phyloP scores from a whole-genome alignment of 2,329 filamentous ascomycete species.

The Trichoderma brevicompactum region DNA sequence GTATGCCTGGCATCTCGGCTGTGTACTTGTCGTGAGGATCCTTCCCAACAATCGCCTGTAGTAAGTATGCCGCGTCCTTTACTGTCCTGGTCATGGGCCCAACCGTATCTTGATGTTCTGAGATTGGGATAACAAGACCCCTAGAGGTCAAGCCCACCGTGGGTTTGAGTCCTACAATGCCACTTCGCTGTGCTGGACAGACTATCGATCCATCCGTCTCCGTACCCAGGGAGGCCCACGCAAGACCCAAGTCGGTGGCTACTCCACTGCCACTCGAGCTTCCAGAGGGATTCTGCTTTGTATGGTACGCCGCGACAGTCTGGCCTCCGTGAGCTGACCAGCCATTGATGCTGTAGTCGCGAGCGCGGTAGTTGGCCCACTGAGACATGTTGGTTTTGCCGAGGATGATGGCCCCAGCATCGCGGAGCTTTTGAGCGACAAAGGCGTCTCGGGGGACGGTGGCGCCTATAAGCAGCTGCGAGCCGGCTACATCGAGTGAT shows the following conservation, averaged over 20 bases:
- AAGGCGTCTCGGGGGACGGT: conserved; percentile 60
- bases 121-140: conserved; percentile 67
- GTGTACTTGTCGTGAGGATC: conserved; percentile 66
- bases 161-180: conserved; percentile 69
- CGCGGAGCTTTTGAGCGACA: conserved; percentile 60
- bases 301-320: conserved; percentile 62
- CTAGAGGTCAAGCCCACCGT: conserved; percentile 68
- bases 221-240: conserved; percentile 62
- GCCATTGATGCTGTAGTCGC: conserved; percentile 60
- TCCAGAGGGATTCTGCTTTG: conserved; percentile 63
- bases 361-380: conserved; percentile 64
- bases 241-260: conserved; percentile 61
- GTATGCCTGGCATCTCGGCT: conserved; percentile 47
- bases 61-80: conserved; percentile 62
- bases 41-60: conserved; percentile 65
- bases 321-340: conserved; percentile 69
- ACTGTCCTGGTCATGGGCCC: conserved; percentile 67
- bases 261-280: conserved; percentile 67
- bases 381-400: conserved; percentile 67
- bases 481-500: conserved; percentile 49
- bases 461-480: conserved; percentile 60
- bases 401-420: conserved; percentile 64
- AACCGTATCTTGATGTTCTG: conserved; percentile 64
- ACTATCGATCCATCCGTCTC: conserved; percentile 62
- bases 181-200: conserved; percentile 56